These are phyloP conservation scores for Coniochaeta pulveracea DNA, from an alignment of 2,329 filamentous ascomycete genomes.

Conservation along the genomic window DNA sequence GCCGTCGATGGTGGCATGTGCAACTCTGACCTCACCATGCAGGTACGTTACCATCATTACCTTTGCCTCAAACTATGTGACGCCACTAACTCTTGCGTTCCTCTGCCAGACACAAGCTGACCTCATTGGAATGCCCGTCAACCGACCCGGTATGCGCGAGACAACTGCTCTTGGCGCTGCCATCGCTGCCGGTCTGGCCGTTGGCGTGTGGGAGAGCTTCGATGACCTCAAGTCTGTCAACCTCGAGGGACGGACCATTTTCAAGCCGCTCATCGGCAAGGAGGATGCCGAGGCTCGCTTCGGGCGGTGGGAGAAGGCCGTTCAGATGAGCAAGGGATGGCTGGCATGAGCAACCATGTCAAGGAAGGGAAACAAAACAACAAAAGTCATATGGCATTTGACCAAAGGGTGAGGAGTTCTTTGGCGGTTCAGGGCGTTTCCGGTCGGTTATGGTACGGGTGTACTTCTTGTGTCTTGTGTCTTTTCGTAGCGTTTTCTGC, in stretches of 20 bases:
- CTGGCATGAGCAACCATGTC: conserved; percentile 20
- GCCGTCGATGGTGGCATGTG: conserved; percentile 79
- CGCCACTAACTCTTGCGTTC: conserved; percentile 3
- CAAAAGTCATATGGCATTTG: too few species aligned
- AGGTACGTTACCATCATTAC: conserved; percentile 20
- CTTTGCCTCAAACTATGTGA: not conserved
- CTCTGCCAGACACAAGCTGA: conserved; percentile 58
- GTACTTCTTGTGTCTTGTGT: too few species aligned
- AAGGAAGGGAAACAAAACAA: too few species aligned
- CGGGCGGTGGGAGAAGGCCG: conserved; percentile 62
- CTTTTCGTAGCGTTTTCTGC: too few species aligned
- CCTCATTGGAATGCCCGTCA: conserved; percentile 67
- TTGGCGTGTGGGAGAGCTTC: conserved; percentile 63
- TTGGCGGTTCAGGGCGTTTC: too few species aligned
- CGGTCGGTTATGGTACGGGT: too few species aligned
- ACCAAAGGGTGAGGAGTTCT: too few species aligned
- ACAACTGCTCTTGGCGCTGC: conserved; percentile 73
- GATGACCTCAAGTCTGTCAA: conserved; percentile 64
- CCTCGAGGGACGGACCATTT: conserved; percentile 54
- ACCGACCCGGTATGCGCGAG: conserved; percentile 71
- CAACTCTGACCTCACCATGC: conserved; percentile 72
- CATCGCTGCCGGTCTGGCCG: conserved; percentile 71
- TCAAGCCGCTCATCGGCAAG: conserved; percentile 53
- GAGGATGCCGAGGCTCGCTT: conserved; percentile 53
- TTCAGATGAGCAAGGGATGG: conserved; percentile 72